A percentile compares a stretch with the other conserved stretches of the same genome.
Evolutionary conservation across 2,329 filamentous ascomycete species (phyloP).

Genomic region (Immersiporthe knoxdaviesiana): DNA sequence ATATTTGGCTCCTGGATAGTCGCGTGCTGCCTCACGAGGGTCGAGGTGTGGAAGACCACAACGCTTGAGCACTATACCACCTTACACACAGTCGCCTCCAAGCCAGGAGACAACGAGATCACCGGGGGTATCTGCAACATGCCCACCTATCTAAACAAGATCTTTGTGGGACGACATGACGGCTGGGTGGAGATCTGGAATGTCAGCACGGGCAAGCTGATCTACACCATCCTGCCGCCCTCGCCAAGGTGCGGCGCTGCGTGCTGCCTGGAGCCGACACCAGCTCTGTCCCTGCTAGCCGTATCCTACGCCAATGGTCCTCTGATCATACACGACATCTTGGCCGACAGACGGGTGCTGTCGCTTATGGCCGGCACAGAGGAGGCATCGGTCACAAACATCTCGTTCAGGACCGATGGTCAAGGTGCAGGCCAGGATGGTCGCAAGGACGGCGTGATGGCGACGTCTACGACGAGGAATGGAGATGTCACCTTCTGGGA

Average conservation of each 20-base stretch:
- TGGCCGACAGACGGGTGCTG: slow-evolving; percentile 74
- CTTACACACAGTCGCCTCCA: slow-evolving; percentile 62
- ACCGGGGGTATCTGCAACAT: slow-evolving; percentile 82
- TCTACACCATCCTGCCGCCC: slow-evolving; percentile 86
- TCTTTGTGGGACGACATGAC: slow-evolving; percentile 85
- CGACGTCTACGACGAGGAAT: slow-evolving; percentile 75
- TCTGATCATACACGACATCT: slow-evolving; percentile 79
- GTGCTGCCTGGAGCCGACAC: slow-evolving; percentile 83
- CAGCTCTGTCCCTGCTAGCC: slow-evolving; percentile 82
- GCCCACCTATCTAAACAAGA: slow-evolving; percentile 95
- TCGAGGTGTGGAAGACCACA: slow-evolving; percentile 87
- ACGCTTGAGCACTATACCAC: slow-evolving; percentile 91
- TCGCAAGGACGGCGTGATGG: slow-evolving; percentile 86
- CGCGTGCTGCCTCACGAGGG: slow-evolving; percentile 71
- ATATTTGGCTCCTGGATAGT: slow-evolving; percentile 92
- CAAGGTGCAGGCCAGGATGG: slow-evolving; percentile 88
- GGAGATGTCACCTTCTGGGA: slow-evolving; percentile 98
- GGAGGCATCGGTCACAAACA: slow-evolving; percentile 72
- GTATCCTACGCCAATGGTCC: slow-evolving; percentile 84
- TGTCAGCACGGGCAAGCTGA: slow-evolving; percentile 84
- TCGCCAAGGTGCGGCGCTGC: slow-evolving; percentile 74
- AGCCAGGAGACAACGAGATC: slow-evolving; percentile 66
- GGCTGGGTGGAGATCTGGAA: slow-evolving; percentile 98
- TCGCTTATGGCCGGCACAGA: slow-evolving; percentile 68
- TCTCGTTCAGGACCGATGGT: slow-evolving; percentile 89